A percentile compares a stretch with the other conserved stretches of the same genome.
Evolutionary conservation across 495 filamentous ascomycete species (phyloP).

Genomic region (Penicillium riverlandense): DNA sequence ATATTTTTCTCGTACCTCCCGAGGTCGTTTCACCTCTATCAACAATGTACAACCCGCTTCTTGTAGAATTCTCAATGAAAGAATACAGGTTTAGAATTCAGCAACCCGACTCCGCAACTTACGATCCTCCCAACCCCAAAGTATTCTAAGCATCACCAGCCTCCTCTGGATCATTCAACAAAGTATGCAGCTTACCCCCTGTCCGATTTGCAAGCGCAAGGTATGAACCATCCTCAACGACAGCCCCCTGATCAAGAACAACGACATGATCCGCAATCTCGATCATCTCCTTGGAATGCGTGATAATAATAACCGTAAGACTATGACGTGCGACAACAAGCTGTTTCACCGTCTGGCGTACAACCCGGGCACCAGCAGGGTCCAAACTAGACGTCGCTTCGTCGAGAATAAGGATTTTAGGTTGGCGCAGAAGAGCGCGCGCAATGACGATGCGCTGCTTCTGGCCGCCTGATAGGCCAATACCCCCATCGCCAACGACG

Average conservation of each 20-base stretch:
- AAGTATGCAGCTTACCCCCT: conserved; percentile 32
- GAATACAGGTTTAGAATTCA: no score
- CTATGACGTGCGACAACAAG: conserved; percentile 29
- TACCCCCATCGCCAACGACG: conserved; percentile 68
- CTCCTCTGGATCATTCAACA: conserved; percentile 21
- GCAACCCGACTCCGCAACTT: no score
- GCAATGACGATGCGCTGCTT: conserved; percentile 78
- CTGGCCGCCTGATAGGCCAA: conserved; percentile 74
- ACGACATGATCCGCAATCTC: conserved; percentile 61
- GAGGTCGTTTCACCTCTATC: no score
- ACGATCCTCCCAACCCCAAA: no score
- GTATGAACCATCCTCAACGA: conserved; percentile 62
- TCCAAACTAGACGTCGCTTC: conserved; percentile 85
- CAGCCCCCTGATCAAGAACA: conserved; percentile 58
- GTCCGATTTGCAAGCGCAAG: conserved; percentile 36
- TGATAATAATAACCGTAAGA: conserved; percentile 60
- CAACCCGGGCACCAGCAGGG: conserved; percentile 53
- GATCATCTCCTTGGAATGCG: conserved; percentile 81
- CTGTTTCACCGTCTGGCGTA: conserved; percentile 54
- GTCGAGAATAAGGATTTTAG: conserved; percentile 71
- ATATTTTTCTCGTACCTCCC: no score
- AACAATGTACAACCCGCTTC: no score
- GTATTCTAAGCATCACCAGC: not conserved
- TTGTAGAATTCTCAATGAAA: no score
- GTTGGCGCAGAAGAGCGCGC: conserved; percentile 63